Conservation (phyloP, 495 filamentous ascomycete genomes). For the Neurospora sp. region DNA sequence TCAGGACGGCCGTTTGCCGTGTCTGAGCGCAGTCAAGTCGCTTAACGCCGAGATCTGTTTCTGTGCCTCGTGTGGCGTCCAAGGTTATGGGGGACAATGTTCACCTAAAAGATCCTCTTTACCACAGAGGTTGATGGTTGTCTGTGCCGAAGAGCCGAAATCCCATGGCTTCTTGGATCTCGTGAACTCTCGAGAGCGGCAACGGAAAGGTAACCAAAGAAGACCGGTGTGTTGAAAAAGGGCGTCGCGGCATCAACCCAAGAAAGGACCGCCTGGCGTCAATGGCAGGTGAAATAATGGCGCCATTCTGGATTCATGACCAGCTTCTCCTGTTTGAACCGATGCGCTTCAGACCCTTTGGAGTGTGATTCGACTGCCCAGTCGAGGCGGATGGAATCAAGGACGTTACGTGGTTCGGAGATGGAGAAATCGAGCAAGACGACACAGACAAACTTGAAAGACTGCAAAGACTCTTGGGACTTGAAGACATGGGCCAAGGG, state of each 20-base stretch:
- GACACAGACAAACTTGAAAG: background rate
- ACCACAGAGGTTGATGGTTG: background rate
- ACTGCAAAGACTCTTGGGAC: background rate
- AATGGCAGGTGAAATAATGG: background rate
- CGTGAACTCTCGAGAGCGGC: background rate
- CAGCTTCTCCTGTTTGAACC: background rate
- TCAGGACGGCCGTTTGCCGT: background rate
- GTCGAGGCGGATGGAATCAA: background rate
- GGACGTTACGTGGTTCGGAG: background rate
- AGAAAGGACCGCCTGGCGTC: background rate
- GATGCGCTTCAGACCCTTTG: background rate
- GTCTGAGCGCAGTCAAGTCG: background rate
- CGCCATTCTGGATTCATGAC: background rate
- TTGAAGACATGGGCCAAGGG: background rate
- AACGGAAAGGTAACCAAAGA: background rate
- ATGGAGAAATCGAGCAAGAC: background rate
- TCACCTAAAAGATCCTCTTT: background rate
- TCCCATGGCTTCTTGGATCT: background rate
- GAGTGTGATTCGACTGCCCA: background rate
- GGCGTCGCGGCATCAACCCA: background rate
- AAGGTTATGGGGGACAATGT: background rate
- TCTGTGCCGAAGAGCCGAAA: background rate
- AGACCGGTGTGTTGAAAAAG: background rate
- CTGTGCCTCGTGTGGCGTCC: background rate
- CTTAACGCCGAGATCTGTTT: background rate